These are phyloP conservation scores for Rhinocladiella mackenziei DNA, from an alignment of 2,329 filamentous ascomycete genomes.

Conservation along the genomic window DNA sequence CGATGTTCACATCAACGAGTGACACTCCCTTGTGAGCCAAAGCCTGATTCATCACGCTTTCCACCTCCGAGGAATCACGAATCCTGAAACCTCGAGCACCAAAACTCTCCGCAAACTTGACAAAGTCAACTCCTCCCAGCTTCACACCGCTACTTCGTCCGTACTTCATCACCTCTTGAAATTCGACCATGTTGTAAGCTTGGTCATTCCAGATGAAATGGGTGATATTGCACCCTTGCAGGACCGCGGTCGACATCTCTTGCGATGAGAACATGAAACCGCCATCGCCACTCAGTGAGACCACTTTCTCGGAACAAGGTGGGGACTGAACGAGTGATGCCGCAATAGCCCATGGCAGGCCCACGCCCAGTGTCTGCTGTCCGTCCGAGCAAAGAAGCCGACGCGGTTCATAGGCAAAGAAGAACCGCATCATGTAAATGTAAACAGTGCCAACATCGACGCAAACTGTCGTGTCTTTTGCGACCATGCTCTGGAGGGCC, in stretches of 20 bases:
- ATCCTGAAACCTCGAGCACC: constrained; percentile 46
- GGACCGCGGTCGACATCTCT: constrained; percentile 46
- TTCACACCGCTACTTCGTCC: constrained; percentile 44
- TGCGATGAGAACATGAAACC: constrained; percentile 50
- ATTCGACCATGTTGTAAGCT: constrained; percentile 51
- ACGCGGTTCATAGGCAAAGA: constrained; percentile 17
- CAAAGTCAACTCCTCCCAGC: constrained; percentile 48
- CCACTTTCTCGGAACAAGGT: constrained; percentile 44
- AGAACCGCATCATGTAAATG: constrained; percentile 45
- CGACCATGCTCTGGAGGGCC: constrained; percentile 41
- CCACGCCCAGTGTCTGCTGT: constrained; percentile 48
- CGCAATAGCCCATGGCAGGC: constrained; percentile 48
- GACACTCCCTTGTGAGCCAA: constrained; percentile 42
- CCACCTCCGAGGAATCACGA: constrained; percentile 38
- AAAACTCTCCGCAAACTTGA: constrained; percentile 46
- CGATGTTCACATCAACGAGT: constrained; percentile 47
- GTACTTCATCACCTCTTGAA: constrained; percentile 51
- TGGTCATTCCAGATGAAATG: constrained; percentile 52
- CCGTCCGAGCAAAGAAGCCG: constrained; percentile 3
- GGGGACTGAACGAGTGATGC: constrained; percentile 43
- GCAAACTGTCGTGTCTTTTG: constrained; percentile 42
- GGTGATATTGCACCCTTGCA: constrained; percentile 48
- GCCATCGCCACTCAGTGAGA: constrained; percentile 46
- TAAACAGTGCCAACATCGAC: constrained; percentile 49
- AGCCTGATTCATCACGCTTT: constrained; percentile 44